phyloP scores from a whole-genome alignment of 306 rosid genomes.

The Acacia acuminata region DNA sequence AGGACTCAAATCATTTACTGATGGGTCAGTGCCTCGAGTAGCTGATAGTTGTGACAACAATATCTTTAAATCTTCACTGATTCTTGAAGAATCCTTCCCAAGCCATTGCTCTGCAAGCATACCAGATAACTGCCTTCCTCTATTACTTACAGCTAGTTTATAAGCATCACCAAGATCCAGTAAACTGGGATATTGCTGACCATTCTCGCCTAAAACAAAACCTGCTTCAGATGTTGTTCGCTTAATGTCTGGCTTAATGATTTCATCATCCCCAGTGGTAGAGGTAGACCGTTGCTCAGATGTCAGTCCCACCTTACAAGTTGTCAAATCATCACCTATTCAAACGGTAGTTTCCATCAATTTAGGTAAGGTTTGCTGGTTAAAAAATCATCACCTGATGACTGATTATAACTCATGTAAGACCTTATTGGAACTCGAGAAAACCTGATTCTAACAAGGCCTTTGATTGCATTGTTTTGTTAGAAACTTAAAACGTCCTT shows the following conservation, averaged over 20 bases:
- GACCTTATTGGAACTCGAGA: neutral
- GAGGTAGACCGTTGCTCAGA: slow-evolving; percentile 33
- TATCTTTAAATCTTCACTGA: slow-evolving; percentile 74
- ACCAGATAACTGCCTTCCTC: slow-evolving; percentile 71
- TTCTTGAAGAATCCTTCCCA: slow-evolving; percentile 78
- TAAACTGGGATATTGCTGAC: slow-evolving; percentile 51
- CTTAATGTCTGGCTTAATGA: slow-evolving; percentile 37
- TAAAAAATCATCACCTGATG: neutral
- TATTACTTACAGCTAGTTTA: slow-evolving; percentile 62
- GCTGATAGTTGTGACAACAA: slow-evolving; percentile 74
- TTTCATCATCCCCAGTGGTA: slow-evolving; percentile 40
- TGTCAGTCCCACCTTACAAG: slow-evolving; percentile 38
- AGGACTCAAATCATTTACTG: slow-evolving; percentile 69
- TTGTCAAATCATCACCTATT: slow-evolving; percentile 37
- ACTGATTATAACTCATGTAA: neutral
- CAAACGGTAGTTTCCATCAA: slow-evolving; percentile 15
- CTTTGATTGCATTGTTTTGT: neutral
- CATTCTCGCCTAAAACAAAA: slow-evolving; percentile 46
- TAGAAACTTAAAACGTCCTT: neutral
- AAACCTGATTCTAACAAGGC: neutral
- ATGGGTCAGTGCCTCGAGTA: slow-evolving; percentile 60
- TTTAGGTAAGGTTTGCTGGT: neutral
- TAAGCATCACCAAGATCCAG: slow-evolving; percentile 96
- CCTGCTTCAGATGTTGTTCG: slow-evolving; percentile 55
- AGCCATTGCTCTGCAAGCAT: slow-evolving; percentile 71